Evolutionary conservation across 2,329 filamentous ascomycete genomes (phyloP), one percentile per base, ranked within the genome.

Genomic region (Colletotrichum viniferum): DNA sequence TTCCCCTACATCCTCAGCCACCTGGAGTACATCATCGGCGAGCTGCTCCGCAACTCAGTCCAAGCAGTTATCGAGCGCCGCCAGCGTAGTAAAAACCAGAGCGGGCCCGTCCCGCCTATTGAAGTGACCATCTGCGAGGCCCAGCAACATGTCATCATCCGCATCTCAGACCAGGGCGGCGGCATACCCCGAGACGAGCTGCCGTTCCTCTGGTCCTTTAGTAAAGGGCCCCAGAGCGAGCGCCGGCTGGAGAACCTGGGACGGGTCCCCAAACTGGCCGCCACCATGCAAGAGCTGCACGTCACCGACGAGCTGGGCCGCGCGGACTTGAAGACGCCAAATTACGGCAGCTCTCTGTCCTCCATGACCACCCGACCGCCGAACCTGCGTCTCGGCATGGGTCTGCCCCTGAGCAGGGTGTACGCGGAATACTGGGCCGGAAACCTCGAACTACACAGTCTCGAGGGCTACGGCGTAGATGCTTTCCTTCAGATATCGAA

Each of bases 341-440:
- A 80, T 24, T 86, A 86, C 77, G 82, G 91, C 70, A 92, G 90
- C 78, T 98, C 96, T 1, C 88, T 99, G 30, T 92, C 94, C 13
- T 93, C 94, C 3, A 88, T 99, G 56, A 95, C 95, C 2, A 94
- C 93, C 73, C 90, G 97, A 43, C 95, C 96, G 21, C 96, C 97
- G 0, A 94, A 98, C 81, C 87, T 98, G 76, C 91, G 95, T 13
- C 89, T 99, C 2, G 97, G 97, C 5, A 98, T 99, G 90, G 97
- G 97, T 2, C 85, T 99, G 67, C 97, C 97, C 0, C 93, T 99
- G 86, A 98, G 96, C 80, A 92, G 95, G 77, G 95, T 98, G 4
- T 99, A 98, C 84, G 96, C 96, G 32, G 96, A 98, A 84, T 98
- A 98, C 84, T 99, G 97, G 97, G 97, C 97, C 4, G 97, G 97